These are phyloP conservation scores for Tulasnella calospora DNA, from an alignment of 768 basidiomycete genomes.

Conservation along the genomic window DNA sequence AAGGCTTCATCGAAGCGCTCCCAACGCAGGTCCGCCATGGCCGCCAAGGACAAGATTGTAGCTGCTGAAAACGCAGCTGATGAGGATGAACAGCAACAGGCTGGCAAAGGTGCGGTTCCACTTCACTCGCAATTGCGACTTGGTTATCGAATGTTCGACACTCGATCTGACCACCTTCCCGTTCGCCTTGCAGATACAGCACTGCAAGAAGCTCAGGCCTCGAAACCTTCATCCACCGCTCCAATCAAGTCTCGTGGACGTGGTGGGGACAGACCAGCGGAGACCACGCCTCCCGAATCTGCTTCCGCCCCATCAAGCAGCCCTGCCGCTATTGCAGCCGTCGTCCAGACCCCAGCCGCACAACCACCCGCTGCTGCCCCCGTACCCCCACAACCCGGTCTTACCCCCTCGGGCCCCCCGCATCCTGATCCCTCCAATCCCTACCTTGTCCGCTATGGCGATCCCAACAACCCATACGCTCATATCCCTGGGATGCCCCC, in stretches of 20 bases:
- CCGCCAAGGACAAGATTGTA: slow-evolving; percentile 22
- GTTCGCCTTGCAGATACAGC: slow-evolving; percentile 6
- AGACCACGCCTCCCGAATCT: neutral
- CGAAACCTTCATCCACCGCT: neutral
- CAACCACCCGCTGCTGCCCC: neutral
- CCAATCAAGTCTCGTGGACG: slow-evolving; percentile 19
- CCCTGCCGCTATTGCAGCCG: slow-evolving; percentile 17
- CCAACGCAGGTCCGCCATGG: slow-evolving; percentile 13
- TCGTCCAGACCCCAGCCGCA: neutral
- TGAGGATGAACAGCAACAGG: neutral
- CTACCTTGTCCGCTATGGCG: slow-evolving; percentile 19
- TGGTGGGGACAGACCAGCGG: slow-evolving; percentile 15
- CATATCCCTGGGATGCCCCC: neutral
- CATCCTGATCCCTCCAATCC: slow-evolving; percentile 8
- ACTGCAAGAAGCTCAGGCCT: neutral
- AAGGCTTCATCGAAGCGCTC: slow-evolving; percentile 12
- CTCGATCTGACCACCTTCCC: neutral
- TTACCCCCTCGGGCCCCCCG: neutral
- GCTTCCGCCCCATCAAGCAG: slow-evolving; percentile 5
- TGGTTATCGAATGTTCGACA: neutral
- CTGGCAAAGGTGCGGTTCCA: neutral
- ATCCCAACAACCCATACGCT: slow-evolving; percentile 18
- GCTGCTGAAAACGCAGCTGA: slow-evolving; percentile 11
- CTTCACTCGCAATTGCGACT: neutral
- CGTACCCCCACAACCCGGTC: neutral